These are phyloP conservation scores for Priceomyces castillae DNA, from an alignment of 805 yeast genomes.

Conservation along the genomic window DNA sequence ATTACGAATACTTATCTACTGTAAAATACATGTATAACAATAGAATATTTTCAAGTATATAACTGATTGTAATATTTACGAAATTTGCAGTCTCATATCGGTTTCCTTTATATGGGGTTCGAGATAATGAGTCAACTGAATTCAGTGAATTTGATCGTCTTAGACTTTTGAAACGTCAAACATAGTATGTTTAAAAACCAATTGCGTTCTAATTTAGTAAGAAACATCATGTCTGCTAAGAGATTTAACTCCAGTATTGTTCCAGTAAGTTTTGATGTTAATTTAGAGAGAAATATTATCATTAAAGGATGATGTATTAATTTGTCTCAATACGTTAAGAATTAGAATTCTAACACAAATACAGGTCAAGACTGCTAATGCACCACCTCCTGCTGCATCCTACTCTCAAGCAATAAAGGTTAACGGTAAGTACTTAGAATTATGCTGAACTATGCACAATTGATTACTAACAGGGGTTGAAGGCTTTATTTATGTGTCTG, in stretches of 20 bases:
- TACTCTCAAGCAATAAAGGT: slow-evolving; percentile 95
- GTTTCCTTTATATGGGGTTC: too few species aligned
- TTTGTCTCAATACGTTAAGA: too few species aligned
- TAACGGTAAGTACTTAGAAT: slow-evolving; percentile 43
- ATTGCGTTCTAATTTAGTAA: slow-evolving; percentile 17
- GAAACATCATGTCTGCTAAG: slow-evolving; percentile 21
- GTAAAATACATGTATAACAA: too few species aligned
- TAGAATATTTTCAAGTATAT: too few species aligned
- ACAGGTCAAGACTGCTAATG: slow-evolving; percentile 63
- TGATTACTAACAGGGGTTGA: slow-evolving; percentile 14
- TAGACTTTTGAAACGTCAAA: neutral
- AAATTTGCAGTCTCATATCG: too few species aligned
- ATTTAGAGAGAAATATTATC: neutral
- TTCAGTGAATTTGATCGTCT: too few species aligned
- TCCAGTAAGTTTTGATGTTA: slow-evolving; percentile 26
- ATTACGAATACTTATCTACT: neutral
- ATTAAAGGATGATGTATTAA: neutral
- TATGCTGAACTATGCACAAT: neutral
- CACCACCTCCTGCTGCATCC: slow-evolving; percentile 97
- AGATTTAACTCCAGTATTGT: slow-evolving; percentile 27
- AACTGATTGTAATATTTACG: too few species aligned
- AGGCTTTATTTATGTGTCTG: slow-evolving; percentile 87
- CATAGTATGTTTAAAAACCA: slow-evolving; percentile 16
- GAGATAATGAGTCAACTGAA: too few species aligned
- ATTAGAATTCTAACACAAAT: slow-evolving; percentile 12